Conservation (phyloP, 164 flowering plant species). For the Paratinospora sagittata region DNA sequence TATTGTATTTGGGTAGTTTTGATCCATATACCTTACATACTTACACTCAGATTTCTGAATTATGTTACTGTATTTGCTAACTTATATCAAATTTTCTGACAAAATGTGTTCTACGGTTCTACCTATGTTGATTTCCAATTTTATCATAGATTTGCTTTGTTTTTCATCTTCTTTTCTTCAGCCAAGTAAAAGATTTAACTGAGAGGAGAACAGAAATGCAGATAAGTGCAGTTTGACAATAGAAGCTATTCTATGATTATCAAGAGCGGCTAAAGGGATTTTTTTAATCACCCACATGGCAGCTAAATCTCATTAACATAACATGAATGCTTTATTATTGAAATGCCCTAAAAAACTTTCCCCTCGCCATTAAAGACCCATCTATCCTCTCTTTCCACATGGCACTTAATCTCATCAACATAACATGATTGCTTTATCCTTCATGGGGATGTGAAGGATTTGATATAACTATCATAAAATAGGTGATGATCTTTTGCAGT, state of each 20-base stretch:
- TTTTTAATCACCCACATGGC: too few species aligned
- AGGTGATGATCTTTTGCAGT: too few species aligned
- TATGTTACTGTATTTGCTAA: neutral
- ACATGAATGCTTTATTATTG: too few species aligned
- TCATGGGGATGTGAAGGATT: too few species aligned
- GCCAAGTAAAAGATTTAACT: neutral
- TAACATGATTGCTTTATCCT: too few species aligned
- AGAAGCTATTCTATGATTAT: neutral
- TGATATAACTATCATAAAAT: too few species aligned
- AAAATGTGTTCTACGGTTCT: neutral
- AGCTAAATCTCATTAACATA: too few species aligned
- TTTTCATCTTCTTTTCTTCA: neutral
- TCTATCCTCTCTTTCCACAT: too few species aligned
- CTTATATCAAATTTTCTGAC: neutral
- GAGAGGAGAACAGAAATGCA: neutral
- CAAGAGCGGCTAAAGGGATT: too few species aligned
- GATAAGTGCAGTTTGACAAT: neutral
- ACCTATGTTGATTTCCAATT: neutral
- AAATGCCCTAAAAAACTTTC: too few species aligned
- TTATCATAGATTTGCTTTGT: neutral
- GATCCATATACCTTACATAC: conserved; percentile 11
- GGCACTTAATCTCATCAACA: too few species aligned
- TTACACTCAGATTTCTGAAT: neutral
- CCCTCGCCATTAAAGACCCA: too few species aligned
- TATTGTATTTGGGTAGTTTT: conserved; percentile 9